Conservation (phyloP, 345 rosid species). For the Sisymbrium irio region DNA sequence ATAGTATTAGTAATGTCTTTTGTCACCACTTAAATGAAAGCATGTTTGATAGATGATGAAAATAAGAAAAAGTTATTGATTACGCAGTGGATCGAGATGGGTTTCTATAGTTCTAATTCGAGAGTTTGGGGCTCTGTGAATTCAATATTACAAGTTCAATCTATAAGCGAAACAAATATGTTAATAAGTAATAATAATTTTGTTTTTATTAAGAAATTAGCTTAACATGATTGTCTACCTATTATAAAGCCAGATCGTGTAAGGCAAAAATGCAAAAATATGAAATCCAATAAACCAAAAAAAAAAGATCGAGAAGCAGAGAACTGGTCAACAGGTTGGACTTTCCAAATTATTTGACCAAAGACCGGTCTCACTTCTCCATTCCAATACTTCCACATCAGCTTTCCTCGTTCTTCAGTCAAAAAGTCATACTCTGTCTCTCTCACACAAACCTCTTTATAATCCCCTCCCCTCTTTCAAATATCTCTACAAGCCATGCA, state of each 20-base stretch:
- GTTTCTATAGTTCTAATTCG: not conserved
- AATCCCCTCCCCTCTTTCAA: slow-evolving; percentile 5
- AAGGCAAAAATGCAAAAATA: not conserved
- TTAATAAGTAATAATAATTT: too few species aligned
- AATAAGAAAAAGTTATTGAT: not conserved
- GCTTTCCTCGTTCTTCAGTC: slow-evolving; percentile 22
- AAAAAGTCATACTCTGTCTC: slow-evolving; percentile 33
- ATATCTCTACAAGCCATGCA: slow-evolving; percentile 29
- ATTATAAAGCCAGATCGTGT: not conserved
- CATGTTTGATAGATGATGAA: not conserved
- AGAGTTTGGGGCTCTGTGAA: not conserved
- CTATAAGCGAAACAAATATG: not conserved
- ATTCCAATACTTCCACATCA: slow-evolving; percentile 22
- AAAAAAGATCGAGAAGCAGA: slow-evolving; percentile 32
- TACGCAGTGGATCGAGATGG: not conserved
- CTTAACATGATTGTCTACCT: not conserved
- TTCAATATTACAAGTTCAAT: not conserved
- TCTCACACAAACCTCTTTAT: slow-evolving; percentile 25
- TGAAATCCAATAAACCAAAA: not conserved
- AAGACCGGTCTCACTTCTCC: slow-evolving; percentile 29
- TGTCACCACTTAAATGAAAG: not conserved
- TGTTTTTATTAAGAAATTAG: not conserved
- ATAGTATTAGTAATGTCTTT: not conserved
- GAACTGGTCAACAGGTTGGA: slow-evolving; percentile 37
- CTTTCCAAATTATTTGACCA: slow-evolving; percentile 40